Base-by-base conservation (phyloP, 2,329 filamentous ascomycete species). In the Fusarium verrucosum region DNA sequence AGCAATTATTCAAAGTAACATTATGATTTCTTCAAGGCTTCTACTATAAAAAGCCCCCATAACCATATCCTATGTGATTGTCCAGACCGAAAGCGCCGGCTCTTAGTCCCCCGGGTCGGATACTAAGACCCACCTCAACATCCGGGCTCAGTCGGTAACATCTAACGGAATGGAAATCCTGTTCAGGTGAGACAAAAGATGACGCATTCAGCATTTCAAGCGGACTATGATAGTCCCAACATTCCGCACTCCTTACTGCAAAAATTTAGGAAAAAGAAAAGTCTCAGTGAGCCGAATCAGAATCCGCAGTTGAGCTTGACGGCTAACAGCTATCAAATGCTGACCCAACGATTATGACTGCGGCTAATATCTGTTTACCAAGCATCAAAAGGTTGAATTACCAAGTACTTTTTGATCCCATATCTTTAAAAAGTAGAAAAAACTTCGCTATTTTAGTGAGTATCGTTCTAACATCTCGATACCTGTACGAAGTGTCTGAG, bases 71-170 rank as follows among this genome's bases (percentile, higher is more conserved):
- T 28, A 7, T 3, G 13, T 13, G 16, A n/a, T 19, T 5, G 4
- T 16, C 4, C 9, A 9, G 17, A 11, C 20, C 22, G 19, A 40
- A 10, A 17, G 16, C 10, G 10, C n/a, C 37, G 11, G 11, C 14
- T 25, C 23, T 26, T 17, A 23, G 23, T n/a, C n/a, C 23, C 35
- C 32, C 3, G n/a, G 10, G 3, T 6, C 36, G 36, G 41, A 28
- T 3, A 5, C 7, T 10, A 20, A 16, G 30, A 49, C 30, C 42
- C 46, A 50, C 47, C 11, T 19, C 22, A 63, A 32, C 6, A 66
- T 32, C 62, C 62, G 62, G 51, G 33, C 17, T 32, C n/a, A 23
- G 38, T 51, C 62, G 62, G 52, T n/a, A 20, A 19, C 7, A 16
- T 43, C 10, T 1, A 30, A 43, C 20, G 5, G 17, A 11, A 2